A percentile compares a stretch with the other conserved stretches of the same genome.
Conservation (phyloP, 1,139 yeast species). For the Hyphopichia pseudoburtonii region DNA sequence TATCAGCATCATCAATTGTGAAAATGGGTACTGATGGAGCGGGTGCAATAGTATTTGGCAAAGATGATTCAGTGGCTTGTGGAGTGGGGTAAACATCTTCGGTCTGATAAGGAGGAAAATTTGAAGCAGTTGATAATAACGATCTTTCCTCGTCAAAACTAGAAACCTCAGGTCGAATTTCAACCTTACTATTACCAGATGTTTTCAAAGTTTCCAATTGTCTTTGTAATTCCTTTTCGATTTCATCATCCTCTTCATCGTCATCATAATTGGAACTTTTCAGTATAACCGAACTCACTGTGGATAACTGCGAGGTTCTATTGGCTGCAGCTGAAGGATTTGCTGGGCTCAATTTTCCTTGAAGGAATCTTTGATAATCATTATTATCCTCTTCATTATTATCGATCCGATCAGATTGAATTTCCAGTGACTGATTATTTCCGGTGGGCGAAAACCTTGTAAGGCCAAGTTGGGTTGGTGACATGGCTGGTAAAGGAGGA, state of each 20-base stretch:
- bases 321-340: conserved; percentile 6
- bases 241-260: conserved; percentile 37
- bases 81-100: conserved; percentile 3
- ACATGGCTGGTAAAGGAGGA: conserved; percentile 10
- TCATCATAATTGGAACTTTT: conserved; percentile 34
- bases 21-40: conserved; percentile 15
- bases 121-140: conserved; percentile 2
- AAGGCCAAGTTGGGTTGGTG: conserved; percentile 13
- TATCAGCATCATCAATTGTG: conserved; percentile 8
- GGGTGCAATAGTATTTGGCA: neutral
- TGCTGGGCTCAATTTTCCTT: conserved; percentile 7
- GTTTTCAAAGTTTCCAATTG: conserved; percentile 40
- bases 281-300: conserved; percentile 46
- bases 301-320: conserved; percentile 39
- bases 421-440: conserved; percentile 8
- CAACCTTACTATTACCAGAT: conserved; percentile 16
- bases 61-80: neutral
- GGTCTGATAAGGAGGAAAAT: neutral
- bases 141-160: neutral
- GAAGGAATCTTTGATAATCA: conserved; percentile 34
- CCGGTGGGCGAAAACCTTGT: conserved; percentile 6
- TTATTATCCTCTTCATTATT: conserved; percentile 9
- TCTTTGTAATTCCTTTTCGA: conserved; percentile 40
- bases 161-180: neutral
- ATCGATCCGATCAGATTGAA: conserved; percentile 4